Percentiles rank a stretch among this genome's conserved stretches.
Conservation (phyloP, 768 basidiomycete species). For the Panus rudis region DNA sequence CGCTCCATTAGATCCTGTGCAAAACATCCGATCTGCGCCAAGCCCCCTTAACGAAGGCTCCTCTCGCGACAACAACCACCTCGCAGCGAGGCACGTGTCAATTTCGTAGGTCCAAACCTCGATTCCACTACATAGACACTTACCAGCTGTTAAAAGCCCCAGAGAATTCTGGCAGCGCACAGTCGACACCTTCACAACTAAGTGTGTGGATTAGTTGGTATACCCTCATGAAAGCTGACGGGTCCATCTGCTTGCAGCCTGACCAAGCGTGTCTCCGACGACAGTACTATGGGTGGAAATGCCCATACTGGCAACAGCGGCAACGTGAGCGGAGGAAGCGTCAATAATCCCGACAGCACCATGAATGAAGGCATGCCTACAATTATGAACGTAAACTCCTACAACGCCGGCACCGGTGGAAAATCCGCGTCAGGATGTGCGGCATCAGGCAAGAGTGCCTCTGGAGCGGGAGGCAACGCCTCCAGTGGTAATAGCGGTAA, state of each 20-base stretch:
- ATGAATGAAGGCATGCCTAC: conserved; percentile 19
- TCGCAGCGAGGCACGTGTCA: neutral
- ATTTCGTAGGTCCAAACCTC: neutral
- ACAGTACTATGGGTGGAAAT: conserved; percentile 21
- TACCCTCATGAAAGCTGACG: neutral
- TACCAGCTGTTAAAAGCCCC: conserved; percentile 2
- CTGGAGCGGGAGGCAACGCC: conserved; percentile 18
- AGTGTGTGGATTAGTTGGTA: neutral
- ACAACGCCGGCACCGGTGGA: conserved; percentile 25
- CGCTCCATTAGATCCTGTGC: conserved; percentile 1
- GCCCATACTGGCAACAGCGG: conserved; percentile 19
- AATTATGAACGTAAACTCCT: conserved; percentile 25
- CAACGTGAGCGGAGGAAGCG: conserved; percentile 17
- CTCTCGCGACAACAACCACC: neutral
- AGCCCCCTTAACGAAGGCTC: conserved; percentile 4
- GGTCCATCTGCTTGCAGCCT: neutral
- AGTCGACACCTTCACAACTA: neutral
- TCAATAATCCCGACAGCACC: conserved; percentile 11
- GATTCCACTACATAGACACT: no score
- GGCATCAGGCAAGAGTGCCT: conserved; percentile 12
- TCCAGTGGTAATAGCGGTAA: conserved; percentile 21
- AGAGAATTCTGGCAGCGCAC: conserved; percentile 13
- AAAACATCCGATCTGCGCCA: no score
- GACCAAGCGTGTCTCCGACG: conserved; percentile 16
- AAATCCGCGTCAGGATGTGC: conserved; percentile 22